Base-by-base conservation (phyloP, 306 rosid species). In the Morella rubra region DNA sequence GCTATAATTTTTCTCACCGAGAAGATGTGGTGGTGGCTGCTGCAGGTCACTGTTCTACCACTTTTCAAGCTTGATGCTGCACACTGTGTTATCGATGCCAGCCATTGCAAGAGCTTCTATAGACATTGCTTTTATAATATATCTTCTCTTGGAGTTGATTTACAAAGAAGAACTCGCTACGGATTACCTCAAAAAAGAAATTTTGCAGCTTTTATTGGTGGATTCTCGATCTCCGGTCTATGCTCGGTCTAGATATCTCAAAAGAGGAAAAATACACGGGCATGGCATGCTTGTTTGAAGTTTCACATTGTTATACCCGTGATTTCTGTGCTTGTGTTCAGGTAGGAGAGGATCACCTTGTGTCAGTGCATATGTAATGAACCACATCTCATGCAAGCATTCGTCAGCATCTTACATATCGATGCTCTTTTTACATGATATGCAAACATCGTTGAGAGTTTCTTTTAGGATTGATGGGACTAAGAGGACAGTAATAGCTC, bases 61-160 rank as follows among this genome's bases (percentile, higher is more conserved):
- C 55, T 51, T 76, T 56, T 83, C 47, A 41, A 72, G 12, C 54
- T 71, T 73, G 18, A 83, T 24, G 22, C 76, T 46, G 41, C 65
- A 66, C 13, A 80, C 73, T 73, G 8, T 67, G 69, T 67, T 75
- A 51, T 88, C 84, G 6, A 76, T 75, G 24, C 91, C 86, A 6
- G 87, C 89, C 91, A 90, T 87, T 79, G 87, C 91, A 16, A 76
- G 67, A 71, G 88, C 86, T 84, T 85, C 84, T 45, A 64, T 10
- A 37, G 88, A 84, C 83, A 84, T 84, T 51, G 12, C 49, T 12
- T 41, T 47, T 7, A 46, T 8, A 41, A 41, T 18, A 40, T 64
- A 40, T 40, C 47, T 4, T n/a, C 54, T 44, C 0, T 42, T 32
- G 37, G 32, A 27, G 32, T 27, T 27, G 1, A 27, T 60, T 24